A percentile compares a stretch with the other conserved stretches of the same genome.
Evolutionary conservation across 495 filamentous ascomycete genomes (phyloP).

Genomic region (Penicillium pulvis): DNA sequence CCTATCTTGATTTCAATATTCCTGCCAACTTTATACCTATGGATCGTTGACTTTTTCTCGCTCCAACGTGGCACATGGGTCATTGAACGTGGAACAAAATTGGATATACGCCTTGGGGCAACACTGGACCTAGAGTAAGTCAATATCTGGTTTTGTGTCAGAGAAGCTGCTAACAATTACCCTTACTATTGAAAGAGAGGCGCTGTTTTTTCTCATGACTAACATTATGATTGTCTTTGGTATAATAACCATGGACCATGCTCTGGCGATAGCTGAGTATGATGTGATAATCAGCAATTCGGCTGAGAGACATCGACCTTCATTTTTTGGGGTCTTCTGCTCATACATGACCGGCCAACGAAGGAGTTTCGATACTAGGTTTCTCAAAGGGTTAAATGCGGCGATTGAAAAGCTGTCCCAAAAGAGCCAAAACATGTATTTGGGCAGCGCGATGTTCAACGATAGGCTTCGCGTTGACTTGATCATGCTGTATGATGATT

Average conservation of each 20-base stretch:
- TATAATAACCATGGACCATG: conserved; percentile 64
- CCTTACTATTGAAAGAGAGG: conserved; percentile 27
- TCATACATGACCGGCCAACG: conserved; percentile 8
- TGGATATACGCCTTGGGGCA: conserved; percentile 58
- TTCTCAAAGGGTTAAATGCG: conserved; percentile 53
- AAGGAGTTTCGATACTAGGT: conserved; percentile 5
- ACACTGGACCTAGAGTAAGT: conserved; percentile 65
- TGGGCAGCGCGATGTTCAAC: conserved; percentile 64
- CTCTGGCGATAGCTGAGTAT: conserved; percentile 54
- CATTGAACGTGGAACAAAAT: conserved; percentile 63
- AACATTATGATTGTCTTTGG: conserved; percentile 67
- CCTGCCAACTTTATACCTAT: conserved; percentile 66
- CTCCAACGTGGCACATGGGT: conserved; percentile 65
- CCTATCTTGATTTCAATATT: conserved; percentile 56
- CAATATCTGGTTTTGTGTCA: not conserved
- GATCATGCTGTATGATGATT: conserved; percentile 50
- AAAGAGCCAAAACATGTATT: conserved; percentile 70
- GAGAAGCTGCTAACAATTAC: not conserved
- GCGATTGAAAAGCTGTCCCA: conserved; percentile 51
- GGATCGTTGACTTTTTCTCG: conserved; percentile 65
- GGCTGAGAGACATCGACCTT: not conserved
- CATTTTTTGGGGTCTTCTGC: conserved; percentile 3
- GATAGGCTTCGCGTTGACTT: conserved; percentile 66
- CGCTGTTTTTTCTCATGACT: conserved; percentile 66
- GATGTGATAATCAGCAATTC: conserved; percentile 1